These are phyloP conservation scores for Lavandula angustifolia DNA, from an alignment of 257 asterid genomes.

Conservation along the genomic window DNA sequence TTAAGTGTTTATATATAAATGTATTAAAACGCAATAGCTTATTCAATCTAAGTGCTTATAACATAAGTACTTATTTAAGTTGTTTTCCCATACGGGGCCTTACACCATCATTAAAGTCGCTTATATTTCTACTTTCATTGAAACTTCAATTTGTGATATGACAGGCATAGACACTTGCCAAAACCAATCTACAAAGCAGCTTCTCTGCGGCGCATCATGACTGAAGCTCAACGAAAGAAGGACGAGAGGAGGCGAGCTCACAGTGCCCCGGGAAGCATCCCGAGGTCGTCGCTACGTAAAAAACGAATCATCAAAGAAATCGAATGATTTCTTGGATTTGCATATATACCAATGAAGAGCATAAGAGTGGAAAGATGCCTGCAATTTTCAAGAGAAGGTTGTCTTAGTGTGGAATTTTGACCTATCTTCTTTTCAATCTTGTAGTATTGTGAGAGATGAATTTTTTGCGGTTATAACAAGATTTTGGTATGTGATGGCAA, in stretches of 20 bases:
- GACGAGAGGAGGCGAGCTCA: slow-evolving; percentile 81
- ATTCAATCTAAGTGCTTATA: no score
- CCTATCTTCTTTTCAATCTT: not conserved
- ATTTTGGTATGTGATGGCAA: no score
- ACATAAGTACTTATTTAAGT: no score
- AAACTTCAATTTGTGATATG: slow-evolving; percentile 20
- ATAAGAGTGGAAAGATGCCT: not conserved
- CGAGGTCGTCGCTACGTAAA: slow-evolving; percentile 53
- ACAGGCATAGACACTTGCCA: slow-evolving; percentile 95
- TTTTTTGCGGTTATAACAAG: no score
- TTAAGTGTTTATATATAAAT: no score
- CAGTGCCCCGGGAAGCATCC: slow-evolving; percentile 85
- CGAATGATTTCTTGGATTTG: slow-evolving; percentile 43
- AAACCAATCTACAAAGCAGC: slow-evolving; percentile 77
- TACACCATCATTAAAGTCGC: no score
- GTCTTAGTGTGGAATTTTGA: not conserved
- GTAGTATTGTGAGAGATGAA: no score
- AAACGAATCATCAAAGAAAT: slow-evolving; percentile 69
- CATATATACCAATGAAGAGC: not conserved
- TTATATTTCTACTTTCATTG: not conserved
- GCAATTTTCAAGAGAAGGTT: slow-evolving; percentile 9
- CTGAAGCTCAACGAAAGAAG: slow-evolving; percentile 67
- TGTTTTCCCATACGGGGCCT: no score
- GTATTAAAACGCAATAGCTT: no score
- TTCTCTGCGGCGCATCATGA: slow-evolving; percentile 55